Percentiles rank a stretch among this genome's conserved stretches.
These are phyloP conservation scores for Radiomyces spectabilis DNA, from an alignment of 192 early-diverging fungal species.

Conservation along the genomic window DNA sequence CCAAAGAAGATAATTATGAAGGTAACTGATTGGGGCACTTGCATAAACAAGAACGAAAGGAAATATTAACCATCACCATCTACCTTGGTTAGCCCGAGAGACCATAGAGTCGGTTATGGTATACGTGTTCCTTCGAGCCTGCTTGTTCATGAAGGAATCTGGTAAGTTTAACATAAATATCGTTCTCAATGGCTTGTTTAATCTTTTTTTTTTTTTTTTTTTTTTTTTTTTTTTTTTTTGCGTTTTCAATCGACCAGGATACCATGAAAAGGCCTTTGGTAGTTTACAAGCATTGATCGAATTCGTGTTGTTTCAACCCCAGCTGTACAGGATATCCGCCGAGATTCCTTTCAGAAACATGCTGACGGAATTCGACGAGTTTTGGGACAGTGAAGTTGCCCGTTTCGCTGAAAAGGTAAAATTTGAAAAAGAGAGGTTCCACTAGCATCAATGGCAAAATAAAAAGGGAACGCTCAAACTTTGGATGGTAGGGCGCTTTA, in stretches of 20 bases:
- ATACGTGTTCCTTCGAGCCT: slow-evolving; percentile 36
- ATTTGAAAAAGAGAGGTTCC: neutral
- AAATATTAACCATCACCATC: neutral
- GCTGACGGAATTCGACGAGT: slow-evolving; percentile 33
- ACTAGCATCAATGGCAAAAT: no score
- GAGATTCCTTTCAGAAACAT: slow-evolving; percentile 22
- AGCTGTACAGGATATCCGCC: slow-evolving; percentile 5
- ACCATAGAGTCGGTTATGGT: slow-evolving; percentile 42
- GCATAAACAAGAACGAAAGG: no score
- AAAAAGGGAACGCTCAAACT: neutral
- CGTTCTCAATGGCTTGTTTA: neutral
- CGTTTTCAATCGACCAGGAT: no score
- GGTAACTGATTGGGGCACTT: neutral
- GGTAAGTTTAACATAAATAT: slow-evolving; percentile 20
- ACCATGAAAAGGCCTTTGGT: slow-evolving; percentile 38
- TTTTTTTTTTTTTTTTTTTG: no score
- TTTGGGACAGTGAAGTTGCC: slow-evolving; percentile 47
- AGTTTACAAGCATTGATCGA: slow-evolving; percentile 46
- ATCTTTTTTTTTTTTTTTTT: neutral
- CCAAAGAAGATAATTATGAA: neutral
- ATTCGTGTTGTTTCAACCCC: slow-evolving; percentile 33
- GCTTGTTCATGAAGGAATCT: slow-evolving; percentile 46
- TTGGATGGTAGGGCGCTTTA: slow-evolving; percentile 27
- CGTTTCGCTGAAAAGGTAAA: slow-evolving; percentile 44
- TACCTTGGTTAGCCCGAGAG: slow-evolving; percentile 12